Conservation (phyloP, 495 filamentous ascomycete genomes). For the Penicillium turbatum region DNA sequence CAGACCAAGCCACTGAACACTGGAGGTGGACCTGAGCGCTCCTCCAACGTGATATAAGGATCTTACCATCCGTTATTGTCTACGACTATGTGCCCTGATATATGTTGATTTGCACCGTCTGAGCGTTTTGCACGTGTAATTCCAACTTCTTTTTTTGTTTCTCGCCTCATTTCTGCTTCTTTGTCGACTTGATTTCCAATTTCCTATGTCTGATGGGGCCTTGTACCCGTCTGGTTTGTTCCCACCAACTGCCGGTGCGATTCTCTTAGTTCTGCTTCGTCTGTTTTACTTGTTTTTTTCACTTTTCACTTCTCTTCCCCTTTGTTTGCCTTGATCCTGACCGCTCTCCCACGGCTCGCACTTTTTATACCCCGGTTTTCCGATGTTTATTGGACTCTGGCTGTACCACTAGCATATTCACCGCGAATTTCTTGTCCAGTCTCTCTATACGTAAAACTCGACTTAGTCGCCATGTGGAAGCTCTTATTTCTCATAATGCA, state of each 20-base stretch:
- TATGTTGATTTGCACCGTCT: constrained; percentile 22
- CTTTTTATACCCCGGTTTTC: constrained; percentile 35
- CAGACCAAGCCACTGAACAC: constrained; percentile 27
- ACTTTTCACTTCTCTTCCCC: constrained; percentile 1
- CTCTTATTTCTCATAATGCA: not conserved
- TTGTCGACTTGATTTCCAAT: constrained; percentile 17
- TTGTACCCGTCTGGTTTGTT: constrained; percentile 9
- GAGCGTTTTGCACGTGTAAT: constrained; percentile 24
- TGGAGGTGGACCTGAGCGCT: constrained; percentile 14
- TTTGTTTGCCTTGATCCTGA: constrained; percentile 1
- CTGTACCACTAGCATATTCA: constrained; percentile 34
- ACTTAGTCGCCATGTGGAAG: constrained; percentile 11
- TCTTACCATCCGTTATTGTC: not conserved
- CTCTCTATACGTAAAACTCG: constrained; percentile 18
- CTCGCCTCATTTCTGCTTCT: not conserved
- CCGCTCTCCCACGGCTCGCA: constrained; percentile 14
- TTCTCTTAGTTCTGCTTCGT: constrained; percentile 15
- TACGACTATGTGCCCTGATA: constrained; percentile 27
- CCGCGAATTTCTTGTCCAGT: constrained; percentile 17
- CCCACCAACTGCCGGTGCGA: constrained; percentile 18
- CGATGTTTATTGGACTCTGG: constrained; percentile 35
- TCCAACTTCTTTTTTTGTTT: constrained; percentile 2
- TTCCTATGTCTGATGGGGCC: constrained; percentile 22
- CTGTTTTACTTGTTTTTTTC: not conserved
- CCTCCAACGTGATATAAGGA: constrained; percentile 38